Percentiles rank a stretch among this genome's conserved stretches.
Evolutionary conservation across 2,329 filamentous ascomycete species (phyloP).

Genomic region (Cyphellophora attinorum): DNA sequence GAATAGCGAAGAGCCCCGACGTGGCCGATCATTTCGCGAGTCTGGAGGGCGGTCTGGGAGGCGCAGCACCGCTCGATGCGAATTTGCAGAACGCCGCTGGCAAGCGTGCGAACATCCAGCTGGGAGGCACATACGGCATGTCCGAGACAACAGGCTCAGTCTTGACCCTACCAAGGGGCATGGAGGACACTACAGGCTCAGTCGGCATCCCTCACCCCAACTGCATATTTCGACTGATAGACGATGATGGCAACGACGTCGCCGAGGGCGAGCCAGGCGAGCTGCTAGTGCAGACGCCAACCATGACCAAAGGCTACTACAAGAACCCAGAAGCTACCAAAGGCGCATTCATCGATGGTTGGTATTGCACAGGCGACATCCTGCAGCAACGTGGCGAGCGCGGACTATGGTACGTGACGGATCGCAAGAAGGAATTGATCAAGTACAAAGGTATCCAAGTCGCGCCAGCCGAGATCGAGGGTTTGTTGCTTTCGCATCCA

Average conservation of each 20-base stretch:
- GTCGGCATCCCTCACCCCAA: conserved; percentile 22
- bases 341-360: conserved; percentile 43
- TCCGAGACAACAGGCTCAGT: conserved; percentile 44
- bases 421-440: conserved; percentile 53
- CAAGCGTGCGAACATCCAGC: conserved; percentile 11
- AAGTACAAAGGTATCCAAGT: conserved; percentile 49
- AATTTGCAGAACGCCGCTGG: conserved; percentile 44
- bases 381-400: conserved; percentile 46
- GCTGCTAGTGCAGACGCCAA: conserved; percentile 11
- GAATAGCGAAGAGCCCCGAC: conserved; percentile 46
- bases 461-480: conserved; percentile 38
- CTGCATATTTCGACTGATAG: conserved; percentile 4
- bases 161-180: conserved; percentile 34
- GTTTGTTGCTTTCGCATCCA: conserved; percentile 33
- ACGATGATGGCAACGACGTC: conserved; percentile 12
- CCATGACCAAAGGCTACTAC: conserved; percentile 20
- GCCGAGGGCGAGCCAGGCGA: conserved; percentile 13
- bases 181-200: conserved; percentile 37
- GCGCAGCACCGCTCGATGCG: conserved; percentile 48
- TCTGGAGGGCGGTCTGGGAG: conserved; percentile 39
- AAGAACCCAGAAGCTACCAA: conserved; percentile 21
- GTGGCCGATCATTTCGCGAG: conserved; percentile 48
- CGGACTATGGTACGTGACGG: conserved; percentile 49
- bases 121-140: conserved; percentile 49
- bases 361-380: conserved; percentile 79